These are phyloP conservation scores for Trypanosoma brucei DNA, from an alignment of 208 protist species.

Conservation along the genomic window DNA sequence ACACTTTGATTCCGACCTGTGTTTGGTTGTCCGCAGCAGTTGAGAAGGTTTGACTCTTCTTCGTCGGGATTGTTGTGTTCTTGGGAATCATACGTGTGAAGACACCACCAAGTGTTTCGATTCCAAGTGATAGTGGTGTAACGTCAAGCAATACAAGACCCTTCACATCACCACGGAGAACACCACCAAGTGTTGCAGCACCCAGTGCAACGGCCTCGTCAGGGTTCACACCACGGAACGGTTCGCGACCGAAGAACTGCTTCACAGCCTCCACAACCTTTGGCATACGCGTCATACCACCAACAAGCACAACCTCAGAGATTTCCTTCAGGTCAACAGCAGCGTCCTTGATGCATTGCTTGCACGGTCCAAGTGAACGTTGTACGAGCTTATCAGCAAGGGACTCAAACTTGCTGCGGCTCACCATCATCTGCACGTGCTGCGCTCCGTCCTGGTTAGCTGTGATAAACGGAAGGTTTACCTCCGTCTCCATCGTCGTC, in stretches of 20 bases:
- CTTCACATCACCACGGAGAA: slow-evolving; percentile 84
- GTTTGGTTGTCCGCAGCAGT: slow-evolving; percentile 85
- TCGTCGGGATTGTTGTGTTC: slow-evolving; percentile 98
- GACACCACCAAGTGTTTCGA: slow-evolving; percentile 95
- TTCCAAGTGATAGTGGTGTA: slow-evolving; percentile 6
- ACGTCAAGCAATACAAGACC: slow-evolving; percentile 7
- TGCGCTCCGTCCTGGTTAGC: slow-evolving; percentile 81
- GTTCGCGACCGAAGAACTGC: slow-evolving; percentile 92
- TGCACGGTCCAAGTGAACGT: slow-evolving; percentile 34
- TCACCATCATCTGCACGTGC: slow-evolving; percentile 84
- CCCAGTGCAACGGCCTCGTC: slow-evolving; percentile 99
- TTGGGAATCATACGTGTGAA: slow-evolving; percentile 97
- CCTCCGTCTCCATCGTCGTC: slow-evolving; percentile 78
- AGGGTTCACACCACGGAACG: slow-evolving; percentile 98
- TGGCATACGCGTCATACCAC: slow-evolving; percentile 98
- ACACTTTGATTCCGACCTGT: slow-evolving; percentile 90
- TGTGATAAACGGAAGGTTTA: slow-evolving; percentile 97
- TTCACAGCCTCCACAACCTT: slow-evolving; percentile 87
- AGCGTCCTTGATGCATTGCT: slow-evolving; percentile 91
- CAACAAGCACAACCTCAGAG: slow-evolving; percentile 96
- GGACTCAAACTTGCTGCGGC: slow-evolving; percentile 90
- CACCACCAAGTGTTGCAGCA: slow-evolving; percentile 97
- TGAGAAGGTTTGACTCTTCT: slow-evolving; percentile 93
- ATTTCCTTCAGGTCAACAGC: slow-evolving; percentile 84
- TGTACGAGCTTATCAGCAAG: slow-evolving; percentile 82